phyloP scores from a whole-genome alignment of 148 eudicot genomes.

The Pouteria glomerata region DNA sequence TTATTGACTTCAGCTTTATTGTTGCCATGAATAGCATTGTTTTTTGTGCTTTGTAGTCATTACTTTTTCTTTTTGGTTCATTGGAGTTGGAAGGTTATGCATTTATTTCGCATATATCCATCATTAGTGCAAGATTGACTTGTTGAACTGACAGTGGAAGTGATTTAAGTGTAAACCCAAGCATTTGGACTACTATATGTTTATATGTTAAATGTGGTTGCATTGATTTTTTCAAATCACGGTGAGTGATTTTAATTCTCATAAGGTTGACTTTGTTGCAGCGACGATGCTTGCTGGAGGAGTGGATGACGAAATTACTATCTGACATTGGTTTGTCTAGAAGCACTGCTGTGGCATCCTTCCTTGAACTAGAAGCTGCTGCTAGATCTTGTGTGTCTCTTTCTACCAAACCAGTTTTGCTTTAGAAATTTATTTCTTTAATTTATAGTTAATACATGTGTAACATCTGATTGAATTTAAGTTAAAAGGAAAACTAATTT shows the following conservation, averaged over 20 bases:
- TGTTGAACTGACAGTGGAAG: slow-evolving; percentile 5
- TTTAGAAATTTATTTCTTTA: neutral
- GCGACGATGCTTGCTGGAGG: slow-evolving; percentile 86
- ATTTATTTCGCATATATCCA: neutral
- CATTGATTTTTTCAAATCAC: neutral
- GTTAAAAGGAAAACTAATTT: no score
- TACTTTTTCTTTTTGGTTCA: neutral
- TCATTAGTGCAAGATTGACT: neutral
- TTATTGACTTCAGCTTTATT: neutral
- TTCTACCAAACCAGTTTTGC: no score
- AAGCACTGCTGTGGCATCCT: slow-evolving; percentile 78
- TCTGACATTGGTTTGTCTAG: slow-evolving; percentile 86
- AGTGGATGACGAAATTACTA: slow-evolving; percentile 70
- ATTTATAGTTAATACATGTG: no score
- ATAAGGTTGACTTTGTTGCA: no score
- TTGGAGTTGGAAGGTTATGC: neutral
- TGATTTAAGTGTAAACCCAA: neutral
- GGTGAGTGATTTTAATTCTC: neutral
- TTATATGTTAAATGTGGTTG: no score
- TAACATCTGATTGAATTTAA: no score
- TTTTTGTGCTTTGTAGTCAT: neutral
- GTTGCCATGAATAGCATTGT: neutral
- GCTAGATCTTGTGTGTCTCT: slow-evolving; percentile 76
- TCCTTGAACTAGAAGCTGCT: slow-evolving; percentile 93
- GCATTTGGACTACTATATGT: neutral